phyloP scores from a whole-genome alignment of 768 basidiomycete genomes.

The Dioszegia crocea region DNA sequence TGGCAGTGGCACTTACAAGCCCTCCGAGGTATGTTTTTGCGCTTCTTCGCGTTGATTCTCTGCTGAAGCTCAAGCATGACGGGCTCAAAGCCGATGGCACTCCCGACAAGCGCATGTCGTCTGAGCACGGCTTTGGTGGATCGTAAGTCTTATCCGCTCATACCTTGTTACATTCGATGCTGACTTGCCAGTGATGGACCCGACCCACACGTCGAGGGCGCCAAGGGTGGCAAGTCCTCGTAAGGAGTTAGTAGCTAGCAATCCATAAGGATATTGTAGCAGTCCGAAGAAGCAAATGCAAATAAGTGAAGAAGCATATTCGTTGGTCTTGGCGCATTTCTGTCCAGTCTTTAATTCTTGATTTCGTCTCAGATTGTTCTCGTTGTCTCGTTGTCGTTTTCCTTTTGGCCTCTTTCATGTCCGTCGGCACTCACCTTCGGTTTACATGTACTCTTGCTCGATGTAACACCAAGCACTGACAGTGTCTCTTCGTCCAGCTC shows the following conservation, averaged over 20 bases:
- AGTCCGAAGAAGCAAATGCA: slow-evolving; percentile 3
- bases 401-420: too few species aligned
- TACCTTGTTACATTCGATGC: not conserved
- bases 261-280: not conserved
- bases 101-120: slow-evolving; percentile 43
- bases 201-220: slow-evolving; percentile 45
- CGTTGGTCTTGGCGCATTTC: too few species aligned
- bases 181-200: slow-evolving; percentile 34
- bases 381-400: too few species aligned
- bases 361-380: too few species aligned
- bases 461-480: too few species aligned
- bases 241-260: not conserved
- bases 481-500: too few species aligned
- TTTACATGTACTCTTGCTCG: too few species aligned
- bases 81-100: slow-evolving; percentile 48
- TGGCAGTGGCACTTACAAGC: slow-evolving; percentile 42
- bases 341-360: too few species aligned
- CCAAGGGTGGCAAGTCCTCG: slow-evolving; percentile 37
- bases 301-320: slow-evolving; percentile 3
- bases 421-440: too few species aligned
- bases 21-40: slow-evolving; percentile 28
- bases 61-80: slow-evolving; percentile 24
- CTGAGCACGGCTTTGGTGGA: slow-evolving; percentile 51
- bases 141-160: slow-evolving; percentile 29
- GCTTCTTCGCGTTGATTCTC: too few species aligned